phyloP scores from a whole-genome alignment of 768 basidiomycete species.

The Tylopilus sp. region DNA sequence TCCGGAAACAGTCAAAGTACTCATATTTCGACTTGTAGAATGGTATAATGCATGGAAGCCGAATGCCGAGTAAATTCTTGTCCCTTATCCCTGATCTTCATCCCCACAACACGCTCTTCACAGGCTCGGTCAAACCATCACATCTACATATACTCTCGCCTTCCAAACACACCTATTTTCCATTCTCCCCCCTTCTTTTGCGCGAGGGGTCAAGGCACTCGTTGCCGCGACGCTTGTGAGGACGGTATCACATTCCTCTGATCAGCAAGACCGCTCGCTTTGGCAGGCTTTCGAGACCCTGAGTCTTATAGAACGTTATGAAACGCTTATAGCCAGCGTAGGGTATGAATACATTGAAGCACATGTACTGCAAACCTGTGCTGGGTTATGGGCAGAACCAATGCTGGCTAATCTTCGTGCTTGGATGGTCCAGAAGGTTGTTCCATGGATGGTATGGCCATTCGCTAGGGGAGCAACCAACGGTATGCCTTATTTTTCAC shows the following conservation, averaged over 20 bases:
- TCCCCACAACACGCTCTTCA: constrained; percentile 8
- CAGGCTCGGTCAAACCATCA: constrained; percentile 61
- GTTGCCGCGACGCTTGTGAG: constrained; percentile 51
- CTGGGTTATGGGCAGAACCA: constrained; percentile 64
- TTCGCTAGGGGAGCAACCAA: constrained; percentile 66
- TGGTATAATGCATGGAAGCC: constrained; percentile 82
- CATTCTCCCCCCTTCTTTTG: constrained; percentile 63
- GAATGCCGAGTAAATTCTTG: constrained; percentile 50
- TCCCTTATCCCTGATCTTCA: not conserved
- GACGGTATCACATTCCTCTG: constrained; percentile 21
- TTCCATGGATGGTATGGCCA: constrained; percentile 81
- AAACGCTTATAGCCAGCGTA: constrained; percentile 76
- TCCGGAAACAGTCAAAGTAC: constrained; percentile 45
- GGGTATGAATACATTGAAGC: constrained; percentile 84
- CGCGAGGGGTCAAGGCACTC: constrained; percentile 64
- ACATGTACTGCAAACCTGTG: constrained; percentile 63
- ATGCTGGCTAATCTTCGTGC: constrained; percentile 57
- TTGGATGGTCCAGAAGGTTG: constrained; percentile 80
- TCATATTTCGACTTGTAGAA: constrained; percentile 58
- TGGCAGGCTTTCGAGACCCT: constrained; percentile 67
- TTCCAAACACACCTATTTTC: constrained; percentile 79
- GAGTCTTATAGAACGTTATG: constrained; percentile 78
- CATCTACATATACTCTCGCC: constrained; percentile 56
- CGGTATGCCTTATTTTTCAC: constrained; percentile 36
- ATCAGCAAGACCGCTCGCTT: constrained; percentile 34